Percentiles rank a stretch among this genome's conserved stretches.
Evolutionary conservation across 1,139 yeast genomes (phyloP).

Genomic region (Trichomonascaceae sp.): DNA sequence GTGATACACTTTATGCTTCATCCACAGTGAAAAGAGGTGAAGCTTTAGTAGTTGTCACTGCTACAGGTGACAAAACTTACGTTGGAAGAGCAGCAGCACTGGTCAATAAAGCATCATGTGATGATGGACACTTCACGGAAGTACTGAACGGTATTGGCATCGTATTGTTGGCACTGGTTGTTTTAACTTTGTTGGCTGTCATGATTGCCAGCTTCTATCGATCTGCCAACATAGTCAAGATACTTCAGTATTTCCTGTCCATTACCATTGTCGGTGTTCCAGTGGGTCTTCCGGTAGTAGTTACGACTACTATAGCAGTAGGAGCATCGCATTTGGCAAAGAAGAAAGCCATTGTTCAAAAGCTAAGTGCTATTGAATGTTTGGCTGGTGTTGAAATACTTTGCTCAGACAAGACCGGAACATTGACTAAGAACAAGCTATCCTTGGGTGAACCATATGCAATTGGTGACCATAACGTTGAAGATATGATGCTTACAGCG

Average conservation of each 20-base stretch:
- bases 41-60: conserved; percentile 90
- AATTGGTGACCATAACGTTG: conserved; percentile 97
- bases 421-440: conserved; percentile 94
- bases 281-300: conserved; percentile 99
- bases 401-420: conserved; percentile 99
- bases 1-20: conserved; percentile 87
- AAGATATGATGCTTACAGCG: conserved; percentile 95
- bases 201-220: conserved; percentile 97
- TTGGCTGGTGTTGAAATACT: conserved; percentile 98
- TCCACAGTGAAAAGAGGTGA: conserved; percentile 97
- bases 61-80: conserved; percentile 90
- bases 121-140: conserved; percentile 95
- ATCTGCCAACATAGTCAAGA: conserved; percentile 78
- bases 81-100: conserved; percentile 97
- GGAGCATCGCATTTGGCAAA: conserved; percentile 99
- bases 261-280: conserved; percentile 99
- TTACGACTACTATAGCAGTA: conserved; percentile 99
- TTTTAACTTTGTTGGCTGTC: conserved; percentile 79
- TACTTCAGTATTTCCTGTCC: conserved; percentile 88
- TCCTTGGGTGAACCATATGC: conserved; percentile 98
- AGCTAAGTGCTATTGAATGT: conserved; percentile 96
- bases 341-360: conserved; percentile 98
- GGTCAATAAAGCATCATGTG: conserved; percentile 92
- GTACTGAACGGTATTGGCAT: conserved; percentile 98
- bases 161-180: conserved; percentile 80